These are phyloP conservation scores for Exophiala dermatitidis DNA, from an alignment of 2,329 filamentous ascomycete genomes.

Conservation along the genomic window DNA sequence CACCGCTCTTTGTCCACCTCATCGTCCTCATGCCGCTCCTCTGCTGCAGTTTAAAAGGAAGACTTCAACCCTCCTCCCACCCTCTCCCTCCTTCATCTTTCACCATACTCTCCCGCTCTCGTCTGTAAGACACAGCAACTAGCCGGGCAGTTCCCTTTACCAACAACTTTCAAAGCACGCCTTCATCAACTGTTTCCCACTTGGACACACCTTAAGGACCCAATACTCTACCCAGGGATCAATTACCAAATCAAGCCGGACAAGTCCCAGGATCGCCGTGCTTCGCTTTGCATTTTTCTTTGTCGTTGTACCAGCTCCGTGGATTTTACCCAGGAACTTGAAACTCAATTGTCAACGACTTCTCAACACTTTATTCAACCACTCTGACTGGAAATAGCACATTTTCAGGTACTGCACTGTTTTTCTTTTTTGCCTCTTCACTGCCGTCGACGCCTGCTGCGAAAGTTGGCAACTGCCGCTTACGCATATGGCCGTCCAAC, in stretches of 20 bases:
- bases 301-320: slow-evolving; percentile 3
- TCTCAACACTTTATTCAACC: not conserved
- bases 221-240: slow-evolving; percentile 23
- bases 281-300: slow-evolving; percentile 3
- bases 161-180: not conserved
- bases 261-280: slow-evolving; percentile 22
- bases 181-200: not conserved
- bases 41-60: slow-evolving; percentile 26
- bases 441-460: not conserved
- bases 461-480: not conserved
- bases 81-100: slow-evolving; percentile 17
- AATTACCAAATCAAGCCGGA: slow-evolving; percentile 18
- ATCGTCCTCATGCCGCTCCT: not conserved
- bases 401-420: not conserved
- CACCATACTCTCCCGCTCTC: slow-evolving; percentile 21
- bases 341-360: not conserved
- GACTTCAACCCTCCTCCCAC: slow-evolving; percentile 19
- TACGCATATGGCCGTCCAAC: not conserved
- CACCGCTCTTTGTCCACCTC: slow-evolving; percentile 1
- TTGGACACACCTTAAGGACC: not conserved
- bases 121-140: not conserved
- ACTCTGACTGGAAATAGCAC: not conserved
- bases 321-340: not conserved
- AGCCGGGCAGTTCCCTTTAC: not conserved
- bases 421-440: not conserved